Base-by-base conservation (phyloP, 495 filamentous ascomycete species). In the Aspergillus kassunensis region DNA sequence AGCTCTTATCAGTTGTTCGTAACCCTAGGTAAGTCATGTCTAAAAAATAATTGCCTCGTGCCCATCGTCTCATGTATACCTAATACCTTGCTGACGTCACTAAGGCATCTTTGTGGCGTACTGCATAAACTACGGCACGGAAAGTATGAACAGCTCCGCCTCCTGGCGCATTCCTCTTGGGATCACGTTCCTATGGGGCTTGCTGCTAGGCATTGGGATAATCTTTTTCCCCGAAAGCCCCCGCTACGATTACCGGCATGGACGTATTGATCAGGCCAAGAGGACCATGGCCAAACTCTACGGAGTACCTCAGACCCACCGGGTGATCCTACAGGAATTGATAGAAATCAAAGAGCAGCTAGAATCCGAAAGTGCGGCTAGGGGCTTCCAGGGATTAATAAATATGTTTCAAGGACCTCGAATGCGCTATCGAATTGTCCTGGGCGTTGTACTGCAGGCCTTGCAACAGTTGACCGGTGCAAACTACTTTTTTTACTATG, bases 111-210 rank as follows among this genome's bases (percentile, higher is more conserved):
- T 89, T 65, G 74, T 83, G 5, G 85, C 88, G 43, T 81, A 89
- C 59, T 84, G 85, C 68, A 81, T 92, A 70, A 90, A 93, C 60
- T 92, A 76, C 54, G 88, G 87, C 24, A 90, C 89, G 4, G 75
- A 83, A 46, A 57, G 55, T 4, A 52, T 52, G 6, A 21, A 37
- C 0, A 49, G 60, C 41, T 71, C 79, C 18, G 73, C 69, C 9
- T 82, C 84, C 18, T 93, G 89, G 86, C 75, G 86, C 23, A 87
- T 95, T 40, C 80, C 88, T n/a, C 88, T 87, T 73, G 89, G 86
- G 8, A 67, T 93, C 27, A 82, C 85, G 2, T 86, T 88, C 57
- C 63, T 88, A 33, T 91, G 85, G 79, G 82, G 87, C 9, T 57
- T 85, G 18, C 73, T 90, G 37, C 82, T 93, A 13, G 85, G 83